Evolutionary conservation across 2,329 filamentous ascomycete species (phyloP), one percentile per base, ranked within the genome.

Genomic region (Neopestalotiopsis sp.): DNA sequence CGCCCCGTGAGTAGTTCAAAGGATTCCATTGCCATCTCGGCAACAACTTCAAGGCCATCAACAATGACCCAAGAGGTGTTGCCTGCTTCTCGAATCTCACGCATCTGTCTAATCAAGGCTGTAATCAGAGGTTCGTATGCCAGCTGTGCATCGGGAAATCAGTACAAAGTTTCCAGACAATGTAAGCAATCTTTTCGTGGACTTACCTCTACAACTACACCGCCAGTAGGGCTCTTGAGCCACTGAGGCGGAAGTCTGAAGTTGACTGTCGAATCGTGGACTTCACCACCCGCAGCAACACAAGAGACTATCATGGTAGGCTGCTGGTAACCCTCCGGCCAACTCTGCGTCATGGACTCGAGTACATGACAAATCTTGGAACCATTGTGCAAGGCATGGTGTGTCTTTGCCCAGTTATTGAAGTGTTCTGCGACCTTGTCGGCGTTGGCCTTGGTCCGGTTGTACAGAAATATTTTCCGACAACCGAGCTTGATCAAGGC

Each of bases 1-100:
- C 91, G 87, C 5, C 91, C 92, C 0, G 91, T 94, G 82, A 94
- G 91, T 28, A 94, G 81, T 79, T 94, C 92, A 75, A 94, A 94
- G 67, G 93, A 91, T 40, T 92, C 91, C 77, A 92, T 91, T 0
- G 90, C 91, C 82, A 94, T 92, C 78, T 94, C 92, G 4, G 89
- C 88, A 17, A 94, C 83, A 58, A 93, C 88, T 72, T 93, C 91
- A 9, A 94, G 81, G 0, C 92, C 92, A 74, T 94, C 91, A 63
- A 94, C 87, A 58, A 92, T 84, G 0, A 92, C 89, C 91, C 91
- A 94, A 42, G 90, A 82, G 69, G 86, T 83, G 65, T 87, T 82
- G 61, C 86, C 82, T 73, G 86, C 79, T 71, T 86, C 82, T 9
- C 79, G 76, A 32, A 82, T 77, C 30, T 76, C 78, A 49, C 88